Base-by-base conservation (phyloP, 1,284 basidiomycete species). In the Stygiomarasmius scandens region DNA sequence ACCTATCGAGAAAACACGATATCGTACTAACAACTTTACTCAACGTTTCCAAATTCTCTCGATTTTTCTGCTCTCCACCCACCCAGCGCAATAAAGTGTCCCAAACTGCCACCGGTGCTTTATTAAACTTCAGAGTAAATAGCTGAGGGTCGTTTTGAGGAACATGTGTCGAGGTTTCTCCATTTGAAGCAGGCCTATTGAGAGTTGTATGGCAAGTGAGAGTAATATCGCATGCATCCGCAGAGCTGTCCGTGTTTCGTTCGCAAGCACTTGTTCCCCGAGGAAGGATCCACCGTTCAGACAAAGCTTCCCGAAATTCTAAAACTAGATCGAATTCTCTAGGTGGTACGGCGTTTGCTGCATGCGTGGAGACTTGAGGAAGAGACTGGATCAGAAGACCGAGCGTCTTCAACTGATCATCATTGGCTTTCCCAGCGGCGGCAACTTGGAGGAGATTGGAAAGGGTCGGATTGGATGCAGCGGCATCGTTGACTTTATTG, bases 261-360 rank as follows among this genome's bases (percentile, higher is more conserved):
- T 86, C 79, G 60, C 77, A 83, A 43, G 78, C 71, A 2, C 77
- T 77, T 11, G 77, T 75, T 32, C 81, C 82, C 41, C 86, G 81
- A 58, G 90, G 88, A 55, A 92, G 73, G 6, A 88, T 65, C 80
- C 82, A 87, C 9, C 83, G 78, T 52, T 90, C 86, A 29, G 74
- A 73, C 1, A 81, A 75, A 11, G 74, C 72, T 64, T 92, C 89
- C 41, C 77, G 72, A 60, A 89, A 91, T 64, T 90, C 86, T 54
- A 92, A 66, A 23, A 91, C 80, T 3, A 91, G 65, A 67, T 91
- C 89, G 61, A 84, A 87, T 14, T 81, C 79, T 63, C 77, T 83
- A 36, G 74, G 63, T 45, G 76, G 65, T 8, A 24, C 19, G 20
- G 36, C 12, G n/a, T 16, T n/a, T 20, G 23, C 12, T 12, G 23